Evolutionary conservation across 2,329 filamentous ascomycete species (phyloP), one percentile per base, ranked within the genome.

Genomic region (Didymella pinodella): DNA sequence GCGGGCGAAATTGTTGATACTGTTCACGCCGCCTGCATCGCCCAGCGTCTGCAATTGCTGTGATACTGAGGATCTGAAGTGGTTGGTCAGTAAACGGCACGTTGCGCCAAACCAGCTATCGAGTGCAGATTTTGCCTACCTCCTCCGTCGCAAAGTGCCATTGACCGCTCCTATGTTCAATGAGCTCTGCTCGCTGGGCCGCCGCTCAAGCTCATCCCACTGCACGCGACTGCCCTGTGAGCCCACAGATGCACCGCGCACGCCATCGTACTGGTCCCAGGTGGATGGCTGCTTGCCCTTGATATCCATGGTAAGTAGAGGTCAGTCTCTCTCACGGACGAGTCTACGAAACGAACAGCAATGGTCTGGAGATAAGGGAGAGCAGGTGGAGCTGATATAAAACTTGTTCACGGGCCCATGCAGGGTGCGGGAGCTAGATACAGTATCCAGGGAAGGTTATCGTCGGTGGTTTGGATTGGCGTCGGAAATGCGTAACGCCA

Each of bases 21-120:
- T 96, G 81, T 98, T 98, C 61, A 93, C 90, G 49, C 94, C 94
- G 64, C 94, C 95, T 47, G 91, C 89, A 61, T 96, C 88, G 65
- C 91, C 69, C 20, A 82, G 62, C 7, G 82, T 78, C 46, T 79
- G 77, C 54, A 86, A 74, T 48, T 84, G 82, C 71, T 84, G 78
- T 8, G 79, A 79, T 67, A 83, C 78, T 7, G 81, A 83, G 25
- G 82, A 83, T 48, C 77, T 79, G 50, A 18, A 31, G 26, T n/a
- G 11, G 8, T 26, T 20, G 32, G 52, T 63, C 53, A 66, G 63
- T 53, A 45, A 16, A 18, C 12, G 14, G 26, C 29, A 20, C 18
- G 3, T 46, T 47, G 44, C 29, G 72, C 31, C 31, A 29, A 26
- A 18, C 16, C 36, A 40, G 32, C 36, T 12, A 18, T 36, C 48